Conservation (phyloP, 345 rosid genomes). For the Populus nigra region DNA sequence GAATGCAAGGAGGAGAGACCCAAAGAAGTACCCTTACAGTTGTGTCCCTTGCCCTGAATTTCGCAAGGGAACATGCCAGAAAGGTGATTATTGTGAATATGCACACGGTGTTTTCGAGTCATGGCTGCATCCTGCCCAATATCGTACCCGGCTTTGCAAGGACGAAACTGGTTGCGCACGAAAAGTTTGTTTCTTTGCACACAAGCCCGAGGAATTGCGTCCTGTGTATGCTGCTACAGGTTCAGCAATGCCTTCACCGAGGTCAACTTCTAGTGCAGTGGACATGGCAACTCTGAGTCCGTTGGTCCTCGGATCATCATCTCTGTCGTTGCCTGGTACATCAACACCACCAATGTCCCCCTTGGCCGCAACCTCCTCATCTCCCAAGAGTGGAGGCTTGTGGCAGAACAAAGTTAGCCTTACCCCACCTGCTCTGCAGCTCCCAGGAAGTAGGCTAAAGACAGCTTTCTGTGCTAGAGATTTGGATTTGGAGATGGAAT, state of each 20-base stretch:
- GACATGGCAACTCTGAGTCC: slow-evolving; percentile 69
- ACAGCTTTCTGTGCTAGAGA: slow-evolving; percentile 73
- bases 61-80: slow-evolving; percentile 87
- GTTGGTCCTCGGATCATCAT: slow-evolving; percentile 48
- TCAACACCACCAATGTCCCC: slow-evolving; percentile 84
- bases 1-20: slow-evolving; percentile 98
- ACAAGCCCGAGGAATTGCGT: slow-evolving; percentile 74
- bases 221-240: slow-evolving; percentile 93
- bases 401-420: slow-evolving; percentile 81
- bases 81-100: slow-evolving; percentile 86
- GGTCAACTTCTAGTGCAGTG: slow-evolving; percentile 48
- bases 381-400: slow-evolving; percentile 59
- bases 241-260: slow-evolving; percentile 94
- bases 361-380: slow-evolving; percentile 51
- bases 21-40: slow-evolving; percentile 82
- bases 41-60: slow-evolving; percentile 99
- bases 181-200: slow-evolving; percentile 98
- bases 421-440: slow-evolving; percentile 78
- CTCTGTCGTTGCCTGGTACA: slow-evolving; percentile 51
- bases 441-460: slow-evolving; percentile 80
- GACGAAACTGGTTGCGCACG: slow-evolving; percentile 84
- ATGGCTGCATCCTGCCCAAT: slow-evolving; percentile 98
- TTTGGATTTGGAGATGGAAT: slow-evolving; percentile 67
- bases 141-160: slow-evolving; percentile 92
- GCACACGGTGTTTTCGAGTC: slow-evolving; percentile 98